phyloP scores from a whole-genome alignment of 176 grass and related monocot species.

The Thalia dealbata region DNA sequence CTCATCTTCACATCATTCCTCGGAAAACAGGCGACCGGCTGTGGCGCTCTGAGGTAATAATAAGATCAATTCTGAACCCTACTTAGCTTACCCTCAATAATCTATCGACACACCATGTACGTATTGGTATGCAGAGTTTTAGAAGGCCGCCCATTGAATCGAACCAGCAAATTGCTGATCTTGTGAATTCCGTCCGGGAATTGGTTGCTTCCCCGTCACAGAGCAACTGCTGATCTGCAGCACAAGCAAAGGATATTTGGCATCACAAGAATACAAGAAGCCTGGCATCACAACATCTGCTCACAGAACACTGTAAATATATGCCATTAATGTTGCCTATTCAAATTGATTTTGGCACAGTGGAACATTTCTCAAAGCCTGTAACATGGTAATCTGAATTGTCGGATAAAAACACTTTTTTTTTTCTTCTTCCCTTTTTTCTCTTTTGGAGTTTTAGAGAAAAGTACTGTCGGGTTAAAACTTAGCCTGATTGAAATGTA shows the following conservation, averaged over 20 bases:
- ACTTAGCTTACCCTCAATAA: neutral
- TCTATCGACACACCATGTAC: neutral
- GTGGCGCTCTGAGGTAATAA: conserved; percentile 79
- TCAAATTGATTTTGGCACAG: neutral
- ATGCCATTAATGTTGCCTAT: neutral
- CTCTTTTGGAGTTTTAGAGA: too few relatives aligned
- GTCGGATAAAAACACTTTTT: too few relatives aligned
- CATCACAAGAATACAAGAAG: too few relatives aligned
- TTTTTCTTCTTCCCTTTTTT: too few relatives aligned
- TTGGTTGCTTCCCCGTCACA: conserved; percentile 27
- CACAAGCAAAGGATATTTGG: neutral
- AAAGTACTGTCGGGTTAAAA: too few relatives aligned
- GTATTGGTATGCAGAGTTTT: conserved; percentile 36
- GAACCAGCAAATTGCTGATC: conserved; percentile 39
- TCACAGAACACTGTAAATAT: conserved; percentile 1
- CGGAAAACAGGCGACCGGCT: conserved; percentile 55
- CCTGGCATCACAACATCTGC: neutral
- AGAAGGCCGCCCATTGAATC: conserved; percentile 35
- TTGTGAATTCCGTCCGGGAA: conserved; percentile 52
- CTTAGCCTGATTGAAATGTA: neutral
- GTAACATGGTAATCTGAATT: neutral
- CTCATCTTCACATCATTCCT: conserved; percentile 87
- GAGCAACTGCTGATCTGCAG: neutral
- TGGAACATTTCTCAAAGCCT: neutral
- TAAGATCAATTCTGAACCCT: conserved; percentile 9